These are phyloP conservation scores for Lepraria neglecta DNA, from an alignment of 495 filamentous ascomycete genomes.

Conservation along the genomic window DNA sequence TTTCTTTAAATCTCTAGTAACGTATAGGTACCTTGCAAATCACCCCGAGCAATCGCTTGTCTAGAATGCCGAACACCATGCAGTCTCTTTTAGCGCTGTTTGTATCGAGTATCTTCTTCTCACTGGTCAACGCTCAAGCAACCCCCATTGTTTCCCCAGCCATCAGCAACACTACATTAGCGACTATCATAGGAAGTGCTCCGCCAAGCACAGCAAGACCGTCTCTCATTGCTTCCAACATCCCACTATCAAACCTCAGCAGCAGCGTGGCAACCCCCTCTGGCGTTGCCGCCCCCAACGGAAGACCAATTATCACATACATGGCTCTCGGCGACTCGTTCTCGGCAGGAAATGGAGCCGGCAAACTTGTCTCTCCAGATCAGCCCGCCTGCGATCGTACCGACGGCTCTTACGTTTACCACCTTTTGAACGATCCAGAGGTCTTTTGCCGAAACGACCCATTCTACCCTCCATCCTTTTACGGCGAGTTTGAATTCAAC, in stretches of 20 bases:
- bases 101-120: no score
- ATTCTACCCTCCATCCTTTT: background rate
- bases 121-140: no score
- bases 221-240: background rate
- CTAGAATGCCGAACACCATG: no score
- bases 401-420: slow-evolving; percentile 9
- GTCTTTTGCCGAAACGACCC: background rate
- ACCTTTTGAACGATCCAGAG: background rate
- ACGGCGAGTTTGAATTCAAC: slow-evolving; percentile 1
- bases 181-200: background rate
- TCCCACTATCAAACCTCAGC: background rate
- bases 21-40: no score
- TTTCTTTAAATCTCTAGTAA: no score
- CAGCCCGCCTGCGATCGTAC: slow-evolving; percentile 1
- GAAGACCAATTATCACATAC: background rate
- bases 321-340: slow-evolving; percentile 16
- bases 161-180: background rate
- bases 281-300: background rate
- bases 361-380: background rate
- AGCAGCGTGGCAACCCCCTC: no score
- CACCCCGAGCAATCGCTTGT: no score
- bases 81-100: no score
- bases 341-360: slow-evolving; percentile 1
- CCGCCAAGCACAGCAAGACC: background rate
- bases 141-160: background rate